phyloP scores from a whole-genome alignment of 345 rosid species.

The Erysimum cheiranthoides region DNA sequence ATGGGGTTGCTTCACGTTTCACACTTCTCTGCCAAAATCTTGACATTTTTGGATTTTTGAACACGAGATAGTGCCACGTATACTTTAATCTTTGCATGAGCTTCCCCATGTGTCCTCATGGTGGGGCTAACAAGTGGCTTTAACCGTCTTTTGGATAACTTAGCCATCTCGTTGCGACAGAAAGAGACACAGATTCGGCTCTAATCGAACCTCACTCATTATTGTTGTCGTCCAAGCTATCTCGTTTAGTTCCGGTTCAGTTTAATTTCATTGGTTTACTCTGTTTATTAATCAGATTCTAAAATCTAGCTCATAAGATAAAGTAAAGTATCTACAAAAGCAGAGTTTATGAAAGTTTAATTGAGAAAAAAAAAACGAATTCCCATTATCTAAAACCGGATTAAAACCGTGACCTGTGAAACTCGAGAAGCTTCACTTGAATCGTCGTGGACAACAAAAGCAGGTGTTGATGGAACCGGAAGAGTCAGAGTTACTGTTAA shows the following conservation, averaged over 20 bases:
- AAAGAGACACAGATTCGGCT: conserved; percentile 14
- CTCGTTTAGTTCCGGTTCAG: conserved; percentile 11
- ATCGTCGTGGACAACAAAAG: conserved; percentile 28
- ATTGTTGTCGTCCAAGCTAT: not conserved
- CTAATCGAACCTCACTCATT: conserved; percentile 4
- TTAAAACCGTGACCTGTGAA: conserved; percentile 12
- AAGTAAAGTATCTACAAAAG: not conserved
- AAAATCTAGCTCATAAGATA: too few species aligned
- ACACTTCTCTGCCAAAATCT: conserved; percentile 25
- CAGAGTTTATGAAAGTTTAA: conserved; percentile 14
- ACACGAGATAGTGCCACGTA: conserved; percentile 42
- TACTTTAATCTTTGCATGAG: conserved; percentile 12
- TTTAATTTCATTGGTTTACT: conserved; percentile 1
- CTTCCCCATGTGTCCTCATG: conserved; percentile 24
- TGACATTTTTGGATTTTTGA: conserved; percentile 22
- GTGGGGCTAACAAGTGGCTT: conserved; percentile 37
- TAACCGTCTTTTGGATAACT: conserved; percentile 31
- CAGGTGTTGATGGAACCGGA: conserved; percentile 51
- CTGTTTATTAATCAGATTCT: too few species aligned
- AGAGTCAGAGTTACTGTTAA: conserved; percentile 50
- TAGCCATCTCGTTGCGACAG: conserved; percentile 31
- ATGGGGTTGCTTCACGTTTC: conserved; percentile 45
- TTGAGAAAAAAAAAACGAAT: not conserved
- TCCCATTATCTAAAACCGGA: conserved; percentile 1
- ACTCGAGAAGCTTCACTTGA: conserved; percentile 31